phyloP scores from a whole-genome alignment of 202 grass and related monocot genomes.

The Cymbopogon flexuosus region DNA sequence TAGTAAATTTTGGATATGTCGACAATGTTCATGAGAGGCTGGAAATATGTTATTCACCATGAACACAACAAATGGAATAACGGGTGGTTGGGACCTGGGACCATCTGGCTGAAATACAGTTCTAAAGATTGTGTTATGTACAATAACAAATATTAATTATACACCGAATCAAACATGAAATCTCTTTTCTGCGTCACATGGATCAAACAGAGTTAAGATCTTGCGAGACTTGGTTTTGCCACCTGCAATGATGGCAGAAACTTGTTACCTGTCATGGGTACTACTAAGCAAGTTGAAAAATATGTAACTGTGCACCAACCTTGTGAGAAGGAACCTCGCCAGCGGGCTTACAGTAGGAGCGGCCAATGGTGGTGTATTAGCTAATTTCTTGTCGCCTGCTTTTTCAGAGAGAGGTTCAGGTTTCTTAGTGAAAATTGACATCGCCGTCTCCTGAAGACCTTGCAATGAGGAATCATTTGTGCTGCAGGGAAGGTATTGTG shows the following conservation, averaged over 20 bases:
- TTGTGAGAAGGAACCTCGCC: conserved; percentile 86
- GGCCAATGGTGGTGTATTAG: conserved; percentile 40
- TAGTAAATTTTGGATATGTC: conserved; percentile 1
- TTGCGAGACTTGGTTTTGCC: conserved; percentile 93
- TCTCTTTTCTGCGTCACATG: conserved; percentile 15
- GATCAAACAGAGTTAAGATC: conserved; percentile 76
- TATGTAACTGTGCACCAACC: conserved; percentile 41
- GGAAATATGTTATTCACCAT: conserved; percentile 12
- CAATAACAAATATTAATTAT: conserved; percentile 83
- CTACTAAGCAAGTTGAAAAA: not conserved
- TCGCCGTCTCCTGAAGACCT: conserved; percentile 57
- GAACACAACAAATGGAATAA: conserved; percentile 46
- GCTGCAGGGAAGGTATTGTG: conserved; percentile 32
- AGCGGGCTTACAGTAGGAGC: conserved; percentile 77
- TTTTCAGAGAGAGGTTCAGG: conserved; percentile 33
- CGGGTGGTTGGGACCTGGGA: conserved; percentile 26
- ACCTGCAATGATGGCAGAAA: conserved; percentile 47
- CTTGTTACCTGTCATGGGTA: conserved; percentile 2
- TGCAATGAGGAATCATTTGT: conserved; percentile 66
- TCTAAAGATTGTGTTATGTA: conserved; percentile 57
- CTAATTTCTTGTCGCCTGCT: conserved; percentile 50
- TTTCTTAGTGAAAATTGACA: conserved; percentile 57
- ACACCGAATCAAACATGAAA: conserved; percentile 49
- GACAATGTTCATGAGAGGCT: not conserved
- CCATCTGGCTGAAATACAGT: conserved; percentile 11